Percentiles rank a stretch among this genome's conserved stretches.
These are phyloP conservation scores for Tetramitus jugosus DNA, from an alignment of 208 protist species.

Conservation along the genomic window DNA sequence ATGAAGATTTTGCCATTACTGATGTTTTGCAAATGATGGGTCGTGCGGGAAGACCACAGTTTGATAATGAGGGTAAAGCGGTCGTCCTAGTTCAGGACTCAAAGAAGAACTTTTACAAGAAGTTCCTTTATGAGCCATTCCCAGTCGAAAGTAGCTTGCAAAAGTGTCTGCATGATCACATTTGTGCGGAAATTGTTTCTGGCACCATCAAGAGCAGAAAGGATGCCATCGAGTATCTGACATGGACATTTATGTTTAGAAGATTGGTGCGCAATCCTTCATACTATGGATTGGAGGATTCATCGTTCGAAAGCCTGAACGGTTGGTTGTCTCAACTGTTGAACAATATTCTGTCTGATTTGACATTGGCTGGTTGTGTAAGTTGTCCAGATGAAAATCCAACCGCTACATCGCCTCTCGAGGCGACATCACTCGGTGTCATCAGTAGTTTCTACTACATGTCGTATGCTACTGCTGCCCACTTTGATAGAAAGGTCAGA, in stretches of 20 bases:
- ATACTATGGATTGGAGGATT: constrained; percentile 94
- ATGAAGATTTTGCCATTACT: constrained; percentile 97
- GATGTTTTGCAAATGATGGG: constrained; percentile 99
- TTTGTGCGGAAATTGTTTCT: constrained; percentile 96
- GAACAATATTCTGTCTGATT: neutral
- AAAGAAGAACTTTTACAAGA: constrained; percentile 99
- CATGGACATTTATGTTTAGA: constrained; percentile 98
- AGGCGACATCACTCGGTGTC: constrained; percentile 78
- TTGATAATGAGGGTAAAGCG: constrained; percentile 84
- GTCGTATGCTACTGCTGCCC: constrained; percentile 75
- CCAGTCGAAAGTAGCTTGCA: constrained; percentile 95
- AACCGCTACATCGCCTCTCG: constrained; percentile 34
- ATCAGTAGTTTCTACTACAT: constrained; percentile 99
- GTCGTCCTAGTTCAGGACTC: constrained; percentile 92
- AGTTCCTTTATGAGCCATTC: constrained; percentile 98
- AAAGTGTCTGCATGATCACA: constrained; percentile 87
- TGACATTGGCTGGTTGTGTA: neutral
- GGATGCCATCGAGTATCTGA: constrained; percentile 95
- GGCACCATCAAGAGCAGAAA: constrained; percentile 84
- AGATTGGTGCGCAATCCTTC: constrained; percentile 91
- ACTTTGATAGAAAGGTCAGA: constrained; percentile 71
- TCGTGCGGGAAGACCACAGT: constrained; percentile 93
- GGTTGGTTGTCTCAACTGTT: neutral
- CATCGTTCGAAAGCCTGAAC: constrained; percentile 53
- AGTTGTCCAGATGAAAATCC: constrained; percentile 15